Percentiles rank a stretch among this genome's conserved stretches.
Evolutionary conservation across 257 asterid species (phyloP).

Genomic region (Nemophila menziesii): DNA sequence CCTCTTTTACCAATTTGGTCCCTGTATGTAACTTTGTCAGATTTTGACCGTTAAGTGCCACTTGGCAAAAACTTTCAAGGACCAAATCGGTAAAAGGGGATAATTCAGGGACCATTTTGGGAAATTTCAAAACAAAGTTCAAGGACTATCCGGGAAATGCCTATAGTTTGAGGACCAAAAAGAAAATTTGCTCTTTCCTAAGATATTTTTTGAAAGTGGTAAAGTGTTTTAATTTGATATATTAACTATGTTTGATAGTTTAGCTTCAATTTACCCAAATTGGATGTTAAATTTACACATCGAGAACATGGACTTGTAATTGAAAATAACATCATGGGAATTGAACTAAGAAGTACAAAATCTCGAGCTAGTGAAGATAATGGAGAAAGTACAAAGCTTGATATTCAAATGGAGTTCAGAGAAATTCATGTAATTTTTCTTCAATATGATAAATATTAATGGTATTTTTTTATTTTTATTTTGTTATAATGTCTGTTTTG

Average conservation of each 20-base stretch:
- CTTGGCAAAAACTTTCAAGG: no score
- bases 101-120: no score
- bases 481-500: not conserved
- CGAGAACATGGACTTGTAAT: conserved; percentile 46
- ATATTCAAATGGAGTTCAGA: conserved; percentile 77
- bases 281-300: conserved; percentile 63
- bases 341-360: conserved; percentile 63
- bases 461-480: not conserved
- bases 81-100: no score
- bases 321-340: conserved; percentile 84
- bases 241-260: conserved; percentile 27
- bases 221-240: no score
- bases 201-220: no score
- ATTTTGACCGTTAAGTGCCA: no score
- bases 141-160: no score
- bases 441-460: not conserved
- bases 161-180: no score
- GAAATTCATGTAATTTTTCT: conserved; percentile 67
- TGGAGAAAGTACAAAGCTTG: conserved; percentile 67
- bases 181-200: no score
- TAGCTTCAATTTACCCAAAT: conserved; percentile 74
- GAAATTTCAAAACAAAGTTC: no score
- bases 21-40: no score
- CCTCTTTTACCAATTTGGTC: no score
- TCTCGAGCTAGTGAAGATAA: conserved; percentile 64